Evolutionary conservation across 495 filamentous ascomycete genomes (phyloP).

Genomic region (Xylaria scruposa): DNA sequence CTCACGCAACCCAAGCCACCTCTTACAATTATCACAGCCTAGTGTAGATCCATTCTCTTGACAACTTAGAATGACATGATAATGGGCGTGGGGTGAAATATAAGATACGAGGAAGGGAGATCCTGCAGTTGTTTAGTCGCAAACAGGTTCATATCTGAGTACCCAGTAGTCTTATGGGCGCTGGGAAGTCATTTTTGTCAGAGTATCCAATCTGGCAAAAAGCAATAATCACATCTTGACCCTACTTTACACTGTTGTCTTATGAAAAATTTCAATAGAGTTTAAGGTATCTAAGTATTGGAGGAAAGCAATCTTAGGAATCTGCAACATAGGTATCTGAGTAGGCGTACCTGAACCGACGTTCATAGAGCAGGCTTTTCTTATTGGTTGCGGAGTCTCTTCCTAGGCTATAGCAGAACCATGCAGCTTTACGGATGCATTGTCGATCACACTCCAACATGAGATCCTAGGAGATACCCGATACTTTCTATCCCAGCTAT

Average conservation of each 20-base stretch:
- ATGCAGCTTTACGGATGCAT: not conserved
- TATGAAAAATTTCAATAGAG: not conserved
- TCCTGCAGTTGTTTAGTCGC: not conserved
- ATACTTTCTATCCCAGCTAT: not conserved
- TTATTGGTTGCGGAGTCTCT: not conserved
- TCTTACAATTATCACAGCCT: not conserved
- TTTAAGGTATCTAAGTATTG: not conserved
- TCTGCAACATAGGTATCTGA: not conserved
- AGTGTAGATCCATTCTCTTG: not conserved
- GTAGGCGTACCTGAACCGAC: not conserved
- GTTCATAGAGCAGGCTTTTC: not conserved
- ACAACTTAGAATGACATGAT: not conserved
- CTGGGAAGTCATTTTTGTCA: not conserved
- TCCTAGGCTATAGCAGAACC: not conserved
- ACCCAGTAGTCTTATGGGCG: not conserved
- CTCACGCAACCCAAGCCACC: not conserved
- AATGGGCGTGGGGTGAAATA: not conserved
- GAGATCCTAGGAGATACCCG: not conserved
- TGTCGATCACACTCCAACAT: not conserved
- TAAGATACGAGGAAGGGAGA: not conserved
- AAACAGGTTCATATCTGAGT: not conserved
- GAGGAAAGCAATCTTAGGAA: not conserved
- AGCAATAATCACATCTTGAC: not conserved
- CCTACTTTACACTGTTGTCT: not conserved
- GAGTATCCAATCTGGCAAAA: not conserved